A percentile compares a stretch with the other conserved stretches of the same genome.
Conservation (phyloP, 164 flowering plant species). For the Malania oleifera region DNA sequence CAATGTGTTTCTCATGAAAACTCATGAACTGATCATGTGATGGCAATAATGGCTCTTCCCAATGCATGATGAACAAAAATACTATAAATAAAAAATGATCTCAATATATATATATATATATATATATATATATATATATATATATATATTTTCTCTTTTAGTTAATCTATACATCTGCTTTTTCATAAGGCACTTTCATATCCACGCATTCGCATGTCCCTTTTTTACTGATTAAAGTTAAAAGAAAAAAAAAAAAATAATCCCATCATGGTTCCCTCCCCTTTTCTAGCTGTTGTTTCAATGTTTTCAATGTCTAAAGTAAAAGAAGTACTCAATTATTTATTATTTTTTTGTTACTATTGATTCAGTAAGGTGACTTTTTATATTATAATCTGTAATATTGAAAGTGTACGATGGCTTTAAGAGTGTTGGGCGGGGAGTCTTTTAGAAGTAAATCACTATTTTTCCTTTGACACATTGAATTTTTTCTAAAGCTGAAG, state of each 20-base stretch:
- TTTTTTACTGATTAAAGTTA: constrained; percentile 13
- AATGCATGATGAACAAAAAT: constrained; percentile 21
- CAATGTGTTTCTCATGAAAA: constrained; percentile 28
- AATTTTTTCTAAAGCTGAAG: too few species aligned
- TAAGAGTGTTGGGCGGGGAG: too few species aligned
- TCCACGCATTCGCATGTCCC: constrained; percentile 20
- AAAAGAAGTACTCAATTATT: too few species aligned
- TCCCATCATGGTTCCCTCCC: constrained; percentile 7
- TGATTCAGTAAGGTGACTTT: too few species aligned
- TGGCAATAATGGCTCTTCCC: constrained; percentile 27
- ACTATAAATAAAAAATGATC: background rate
- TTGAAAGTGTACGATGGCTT: too few species aligned
- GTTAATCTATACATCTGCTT: background rate
- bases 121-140: background rate
- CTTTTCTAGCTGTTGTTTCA: background rate
- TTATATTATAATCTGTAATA: too few species aligned
- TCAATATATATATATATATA: background rate
- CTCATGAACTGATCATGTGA: constrained; percentile 31
- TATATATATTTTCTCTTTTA: background rate
- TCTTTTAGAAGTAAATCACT: too few species aligned
- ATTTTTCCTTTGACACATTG: too few species aligned
- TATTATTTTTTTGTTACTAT: too few species aligned
- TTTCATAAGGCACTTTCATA: constrained; percentile 11
- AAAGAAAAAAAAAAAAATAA: constrained; percentile 6
- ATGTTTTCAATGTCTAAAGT: too few species aligned